Evolutionary conservation across 805 yeast species (phyloP), one percentile per base, ranked within the genome.

Genomic region (Candida chauliodis): DNA sequence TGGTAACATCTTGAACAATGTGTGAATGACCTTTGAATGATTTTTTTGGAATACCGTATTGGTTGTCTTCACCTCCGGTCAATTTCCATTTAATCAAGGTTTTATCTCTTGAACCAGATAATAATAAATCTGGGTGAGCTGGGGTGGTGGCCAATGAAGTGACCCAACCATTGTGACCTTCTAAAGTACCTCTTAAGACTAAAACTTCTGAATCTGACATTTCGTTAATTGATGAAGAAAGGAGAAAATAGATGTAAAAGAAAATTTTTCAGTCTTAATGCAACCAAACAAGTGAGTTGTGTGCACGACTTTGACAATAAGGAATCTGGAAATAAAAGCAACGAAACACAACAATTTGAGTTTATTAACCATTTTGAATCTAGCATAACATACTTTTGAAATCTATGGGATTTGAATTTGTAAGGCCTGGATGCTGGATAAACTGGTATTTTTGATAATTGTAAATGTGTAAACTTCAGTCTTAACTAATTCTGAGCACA

Each of bases 141-240:
- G 89, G 84, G 69, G 95, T 83, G 76, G 98, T 93, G 75, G 98
- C 95, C 63, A 93, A 80, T 70, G 96, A 81, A 55, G 99, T 93
- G 66, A 93, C 99, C 98, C 98, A 91, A 66, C 73, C 73, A 52
- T 63, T 65, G 71, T 70, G 73, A 49, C 87, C 96, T 79, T 91
- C 97, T 71, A 93, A 84, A 82, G 98, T 87, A 73, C 98, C 99
- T 84, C 98, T 90, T 73, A 93, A 86, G 74, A 91, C 96, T 79
- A 91, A 81, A 82, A 90, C 95, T 86, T 90, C 97, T 74, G 79
- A 83, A 63, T 78, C 79, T 73, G 89, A 76, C 90, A 84, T 84
- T 44, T 45, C 60, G 36, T 26, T 11, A 14, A 26, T 26, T 11
- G 31, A 22, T 31, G 17, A 20, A 31, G 20, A 24, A 27, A 36